Evolutionary conservation across 2,329 filamentous ascomycete species (phyloP), one percentile per base, ranked within the genome.

Genomic region (Pseudopithomyces chartarum): DNA sequence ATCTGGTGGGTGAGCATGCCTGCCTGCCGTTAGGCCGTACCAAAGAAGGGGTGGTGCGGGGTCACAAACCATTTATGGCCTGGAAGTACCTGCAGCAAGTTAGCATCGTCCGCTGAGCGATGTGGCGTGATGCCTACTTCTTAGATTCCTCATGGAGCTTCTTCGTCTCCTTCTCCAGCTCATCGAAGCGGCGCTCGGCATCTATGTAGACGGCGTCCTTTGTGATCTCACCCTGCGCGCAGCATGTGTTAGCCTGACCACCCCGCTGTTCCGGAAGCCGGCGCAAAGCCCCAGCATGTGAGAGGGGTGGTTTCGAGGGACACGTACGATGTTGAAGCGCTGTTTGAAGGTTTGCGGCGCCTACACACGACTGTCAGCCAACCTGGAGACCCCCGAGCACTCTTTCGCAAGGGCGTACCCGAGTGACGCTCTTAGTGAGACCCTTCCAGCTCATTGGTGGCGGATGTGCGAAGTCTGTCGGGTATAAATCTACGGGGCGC

Each of bases 1-100:
- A 99, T 98, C 81, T 99, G 95, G 79, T 98, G 93, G 73, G 83
- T 86, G 70, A 99, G 85, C 95, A 99, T 99, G 82, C 90, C 85
- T 87, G 61, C 19, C 48, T 36, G 38, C 29, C 26, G 61, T 73
- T 63, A 70, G 65, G 46, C 46, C 52, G 48, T 33, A 5, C 15
- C 40, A n/a, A 8, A 13, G 10, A 40, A 33, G 26, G 32, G 51
- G 6, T 22, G 8, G 23, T 32, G 47, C 33, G 44, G 49, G 26
- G 26, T 39, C 54, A 70, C 74, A 59, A 74, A 87, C 85, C 91
- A 80, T 98, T 97, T 80, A 99, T 97, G 74, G 95, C 91, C 52
- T 97, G 88, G 70, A 96, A 97, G 78, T 99, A 99, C 64, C 80
- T 82, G 60, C 22, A 38, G 39, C 26, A 20, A 34, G 69, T 75